Evolutionary conservation across 2,329 filamentous ascomycete species (phyloP).

Genomic region (Sporothrix inflata): DNA sequence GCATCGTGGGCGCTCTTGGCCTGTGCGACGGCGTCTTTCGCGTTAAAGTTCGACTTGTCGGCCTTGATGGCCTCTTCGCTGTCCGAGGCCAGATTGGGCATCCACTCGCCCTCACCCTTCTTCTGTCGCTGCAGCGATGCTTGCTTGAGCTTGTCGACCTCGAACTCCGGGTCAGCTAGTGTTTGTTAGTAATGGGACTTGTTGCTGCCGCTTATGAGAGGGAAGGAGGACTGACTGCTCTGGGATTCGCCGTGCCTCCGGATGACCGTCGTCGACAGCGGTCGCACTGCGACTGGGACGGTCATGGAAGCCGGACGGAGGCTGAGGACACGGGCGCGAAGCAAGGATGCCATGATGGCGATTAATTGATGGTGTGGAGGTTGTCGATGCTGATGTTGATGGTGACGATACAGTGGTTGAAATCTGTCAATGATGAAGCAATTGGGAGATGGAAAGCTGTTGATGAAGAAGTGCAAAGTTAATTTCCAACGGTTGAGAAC

Average conservation of each 20-base stretch:
- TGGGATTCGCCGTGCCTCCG: slow-evolving; percentile 30
- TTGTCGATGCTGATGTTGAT: background rate
- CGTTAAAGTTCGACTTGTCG: slow-evolving; percentile 54
- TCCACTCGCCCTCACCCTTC: slow-evolving; percentile 73
- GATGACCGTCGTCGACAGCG: slow-evolving; percentile 22
- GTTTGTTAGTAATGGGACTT: background rate
- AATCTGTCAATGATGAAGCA: background rate
- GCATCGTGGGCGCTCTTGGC: background rate
- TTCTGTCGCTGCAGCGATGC: slow-evolving; percentile 69
- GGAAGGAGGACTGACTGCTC: slow-evolving; percentile 19
- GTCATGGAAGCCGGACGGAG: background rate
- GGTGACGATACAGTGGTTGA: background rate
- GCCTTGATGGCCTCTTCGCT: slow-evolving; percentile 78
- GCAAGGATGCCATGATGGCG: slow-evolving; percentile 1
- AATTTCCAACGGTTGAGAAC: background rate
- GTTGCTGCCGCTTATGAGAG: no score
- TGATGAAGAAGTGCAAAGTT: background rate
- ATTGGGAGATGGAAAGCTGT: background rate
- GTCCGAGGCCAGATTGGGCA: slow-evolving; percentile 74
- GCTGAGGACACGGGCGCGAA: background rate
- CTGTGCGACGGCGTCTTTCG: slow-evolving; percentile 37
- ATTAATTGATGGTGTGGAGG: background rate
- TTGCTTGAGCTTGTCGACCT: slow-evolving; percentile 62
- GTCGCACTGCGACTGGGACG: background rate
- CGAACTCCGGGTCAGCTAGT: slow-evolving; percentile 39